A percentile compares a stretch with the other conserved stretches of the same genome.
phyloP scores from a whole-genome alignment of 2,329 filamentous ascomycete species.

The Hypoxylon sp. region DNA sequence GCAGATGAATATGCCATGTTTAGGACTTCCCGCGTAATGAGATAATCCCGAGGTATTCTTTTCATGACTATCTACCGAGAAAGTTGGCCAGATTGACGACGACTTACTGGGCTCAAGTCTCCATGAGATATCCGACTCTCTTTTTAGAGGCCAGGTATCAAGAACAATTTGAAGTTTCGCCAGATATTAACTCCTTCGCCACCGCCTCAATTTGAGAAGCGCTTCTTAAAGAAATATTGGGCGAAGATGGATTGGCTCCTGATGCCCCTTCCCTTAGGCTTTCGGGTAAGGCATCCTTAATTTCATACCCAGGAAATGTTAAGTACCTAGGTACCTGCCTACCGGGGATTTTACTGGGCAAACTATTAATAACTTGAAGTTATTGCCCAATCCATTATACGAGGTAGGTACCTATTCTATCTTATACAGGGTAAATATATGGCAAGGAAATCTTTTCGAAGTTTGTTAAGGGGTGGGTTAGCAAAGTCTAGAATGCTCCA shows the following conservation, averaged over 20 bases:
- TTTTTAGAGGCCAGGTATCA: not conserved
- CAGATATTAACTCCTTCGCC: not conserved
- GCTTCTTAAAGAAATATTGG: not conserved
- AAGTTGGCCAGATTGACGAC: not conserved
- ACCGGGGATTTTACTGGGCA: not conserved
- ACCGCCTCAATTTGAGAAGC: not conserved
- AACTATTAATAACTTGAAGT: not conserved
- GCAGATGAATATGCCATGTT: not conserved
- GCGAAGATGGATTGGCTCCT: not conserved
- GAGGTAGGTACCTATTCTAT: too few relatives aligned
- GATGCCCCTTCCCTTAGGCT: not conserved
- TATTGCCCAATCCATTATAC: not conserved
- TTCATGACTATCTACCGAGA: not conserved
- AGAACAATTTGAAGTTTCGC: not conserved
- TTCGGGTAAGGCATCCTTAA: not conserved
- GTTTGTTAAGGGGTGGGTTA: not conserved
- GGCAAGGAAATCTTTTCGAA: not conserved
- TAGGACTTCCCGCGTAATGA: not conserved
- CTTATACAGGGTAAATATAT: not conserved
- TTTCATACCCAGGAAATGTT: too few relatives aligned
- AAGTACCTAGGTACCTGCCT: too few relatives aligned
- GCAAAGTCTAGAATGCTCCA: slow-evolving; percentile 4
- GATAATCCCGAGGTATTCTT: not conserved
- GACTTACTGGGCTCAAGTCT: not conserved
- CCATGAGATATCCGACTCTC: not conserved